phyloP scores from a whole-genome alignment of 148 eudicot species.

The Vaccinium vitisidaea region DNA sequence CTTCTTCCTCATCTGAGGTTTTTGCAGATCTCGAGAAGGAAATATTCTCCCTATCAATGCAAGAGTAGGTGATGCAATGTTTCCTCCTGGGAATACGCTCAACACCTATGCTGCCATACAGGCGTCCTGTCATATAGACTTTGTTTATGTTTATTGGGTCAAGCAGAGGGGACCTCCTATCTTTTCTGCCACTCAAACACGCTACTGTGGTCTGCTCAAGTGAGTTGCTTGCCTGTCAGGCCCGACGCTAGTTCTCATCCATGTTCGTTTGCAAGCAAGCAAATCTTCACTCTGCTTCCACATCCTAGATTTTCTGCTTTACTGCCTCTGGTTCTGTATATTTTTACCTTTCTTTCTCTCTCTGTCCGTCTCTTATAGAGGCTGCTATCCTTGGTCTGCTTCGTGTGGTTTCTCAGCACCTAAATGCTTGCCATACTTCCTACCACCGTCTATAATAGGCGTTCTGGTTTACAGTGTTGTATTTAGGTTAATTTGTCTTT shows the following conservation, averaged over 20 bases:
- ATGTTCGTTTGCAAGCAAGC: not conserved
- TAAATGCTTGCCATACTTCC: too few species aligned
- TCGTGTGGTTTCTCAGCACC: slow-evolving; percentile 1
- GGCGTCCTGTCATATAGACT: not conserved
- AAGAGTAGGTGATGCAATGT: not conserved
- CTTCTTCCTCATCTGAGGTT: not conserved
- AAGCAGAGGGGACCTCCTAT: not conserved
- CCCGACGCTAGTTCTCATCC: not conserved
- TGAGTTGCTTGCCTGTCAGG: not conserved
- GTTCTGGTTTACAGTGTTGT: not conserved
- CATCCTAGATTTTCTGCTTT: not conserved
- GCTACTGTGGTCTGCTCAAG: not conserved
- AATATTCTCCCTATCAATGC: not conserved
- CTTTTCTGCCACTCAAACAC: not conserved
- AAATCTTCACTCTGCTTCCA: not conserved
- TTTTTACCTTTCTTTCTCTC: not conserved
- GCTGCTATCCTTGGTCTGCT: not conserved
- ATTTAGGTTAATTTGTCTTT: not conserved
- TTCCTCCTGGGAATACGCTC: not conserved
- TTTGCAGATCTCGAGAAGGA: not conserved
- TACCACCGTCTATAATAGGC: not conserved
- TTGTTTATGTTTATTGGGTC: not conserved
- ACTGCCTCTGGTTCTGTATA: not conserved
- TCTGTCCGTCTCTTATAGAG: not conserved
- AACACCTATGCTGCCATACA: not conserved